These are phyloP conservation scores for Aegle marmelos DNA, from an alignment of 345 rosid species.

Conservation along the genomic window DNA sequence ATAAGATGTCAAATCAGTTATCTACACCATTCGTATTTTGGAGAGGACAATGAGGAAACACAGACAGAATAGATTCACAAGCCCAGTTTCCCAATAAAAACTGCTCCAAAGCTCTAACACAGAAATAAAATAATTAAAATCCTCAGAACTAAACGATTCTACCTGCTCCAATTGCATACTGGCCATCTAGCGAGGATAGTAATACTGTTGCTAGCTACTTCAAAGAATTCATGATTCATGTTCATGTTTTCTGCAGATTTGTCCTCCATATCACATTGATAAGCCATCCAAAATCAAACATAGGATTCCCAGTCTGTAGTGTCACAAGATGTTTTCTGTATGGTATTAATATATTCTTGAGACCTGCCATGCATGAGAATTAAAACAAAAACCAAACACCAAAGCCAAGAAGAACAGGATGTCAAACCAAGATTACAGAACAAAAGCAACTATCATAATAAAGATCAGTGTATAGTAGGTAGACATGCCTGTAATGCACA, in stretches of 20 bases:
- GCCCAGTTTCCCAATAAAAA: background rate
- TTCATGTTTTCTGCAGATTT: conserved; percentile 53
- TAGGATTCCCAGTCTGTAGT: conserved; percentile 44
- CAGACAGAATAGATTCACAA: background rate
- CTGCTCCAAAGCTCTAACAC: background rate
- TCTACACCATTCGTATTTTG: conserved; percentile 7
- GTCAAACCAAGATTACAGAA: background rate
- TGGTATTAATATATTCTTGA: conserved; percentile 70
- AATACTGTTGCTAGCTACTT: background rate
- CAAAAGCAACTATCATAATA: background rate
- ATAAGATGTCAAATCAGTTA: conserved; percentile 8
- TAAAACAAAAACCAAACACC: conserved; percentile 8
- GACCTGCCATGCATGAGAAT: conserved; percentile 46
- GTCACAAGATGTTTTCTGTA: conserved; percentile 76
- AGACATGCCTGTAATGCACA: conserved; percentile 78
- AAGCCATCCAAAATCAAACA: conserved; percentile 69
- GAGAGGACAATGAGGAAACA: background rate
- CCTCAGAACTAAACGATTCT: background rate
- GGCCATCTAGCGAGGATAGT: background rate
- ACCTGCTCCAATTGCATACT: background rate
- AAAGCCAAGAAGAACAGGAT: background rate
- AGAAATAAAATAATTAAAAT: background rate
- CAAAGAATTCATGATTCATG: background rate
- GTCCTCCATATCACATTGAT: conserved; percentile 52
- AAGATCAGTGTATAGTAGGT: background rate